A percentile compares a stretch with the other conserved stretches of the same genome.
Evolutionary conservation across 2,329 filamentous ascomycete species (phyloP).

Genomic region (Trichoderma atroviride): DNA sequence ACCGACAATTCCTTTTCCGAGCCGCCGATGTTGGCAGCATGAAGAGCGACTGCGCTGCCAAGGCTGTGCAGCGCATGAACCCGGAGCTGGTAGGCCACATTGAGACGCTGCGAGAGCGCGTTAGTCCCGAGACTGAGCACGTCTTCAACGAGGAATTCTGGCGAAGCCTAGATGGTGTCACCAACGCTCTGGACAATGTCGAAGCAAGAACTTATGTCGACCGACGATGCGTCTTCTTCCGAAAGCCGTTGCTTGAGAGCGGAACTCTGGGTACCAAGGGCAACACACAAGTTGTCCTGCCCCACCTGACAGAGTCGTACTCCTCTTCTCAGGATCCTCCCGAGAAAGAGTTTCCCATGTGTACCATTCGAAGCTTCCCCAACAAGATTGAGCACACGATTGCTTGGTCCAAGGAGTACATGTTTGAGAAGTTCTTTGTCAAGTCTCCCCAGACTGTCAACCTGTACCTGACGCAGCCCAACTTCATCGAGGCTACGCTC

Average conservation of each 20-base stretch:
- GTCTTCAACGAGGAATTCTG: slow-evolving; percentile 96
- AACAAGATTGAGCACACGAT: slow-evolving; percentile 99
- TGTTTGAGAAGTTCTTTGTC: slow-evolving; percentile 93
- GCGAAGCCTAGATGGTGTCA: slow-evolving; percentile 84
- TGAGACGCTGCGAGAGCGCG: slow-evolving; percentile 80
- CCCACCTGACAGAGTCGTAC: slow-evolving; percentile 91
- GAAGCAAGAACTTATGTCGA: slow-evolving; percentile 97
- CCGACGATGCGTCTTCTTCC: slow-evolving; percentile 95
- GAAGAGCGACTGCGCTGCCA: slow-evolving; percentile 93
- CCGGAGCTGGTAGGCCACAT: slow-evolving; percentile 88
- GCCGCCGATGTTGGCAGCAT: slow-evolving; percentile 90
- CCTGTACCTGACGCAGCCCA: slow-evolving; percentile 85
- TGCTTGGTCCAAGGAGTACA: slow-evolving; percentile 87
- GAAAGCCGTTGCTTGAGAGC: slow-evolving; percentile 92
- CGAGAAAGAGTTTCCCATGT: slow-evolving; percentile 99
- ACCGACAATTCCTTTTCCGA: slow-evolving; percentile 95
- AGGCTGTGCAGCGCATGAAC: slow-evolving; percentile 93
- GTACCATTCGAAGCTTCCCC: slow-evolving; percentile 93
- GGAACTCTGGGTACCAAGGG: slow-evolving; percentile 98
- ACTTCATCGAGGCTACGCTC: slow-evolving; percentile 83
- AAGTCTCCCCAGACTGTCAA: slow-evolving; percentile 94
- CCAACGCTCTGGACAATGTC: slow-evolving; percentile 96
- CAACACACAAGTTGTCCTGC: slow-evolving; percentile 95
- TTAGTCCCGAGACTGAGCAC: slow-evolving; percentile 88
- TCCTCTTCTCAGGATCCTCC: slow-evolving; percentile 93